Evolutionary conservation across 768 basidiomycete genomes (phyloP).

Genomic region (Xerocomellus amylosporus): DNA sequence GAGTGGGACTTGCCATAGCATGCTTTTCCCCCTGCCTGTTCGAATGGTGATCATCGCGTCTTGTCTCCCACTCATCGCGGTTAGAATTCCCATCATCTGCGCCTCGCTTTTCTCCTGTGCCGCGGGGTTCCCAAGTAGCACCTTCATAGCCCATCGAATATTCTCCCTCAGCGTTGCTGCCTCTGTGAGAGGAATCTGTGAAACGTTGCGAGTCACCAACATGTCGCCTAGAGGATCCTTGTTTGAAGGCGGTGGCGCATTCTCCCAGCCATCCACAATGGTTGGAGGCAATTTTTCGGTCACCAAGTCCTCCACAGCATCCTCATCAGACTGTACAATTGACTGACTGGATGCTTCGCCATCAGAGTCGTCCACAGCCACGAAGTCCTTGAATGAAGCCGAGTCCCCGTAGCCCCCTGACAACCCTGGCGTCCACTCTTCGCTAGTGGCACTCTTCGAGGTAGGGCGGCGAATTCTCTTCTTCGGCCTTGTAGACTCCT

Average conservation of each 20-base stretch:
- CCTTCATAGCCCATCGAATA: background rate
- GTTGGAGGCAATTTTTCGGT: too few species aligned
- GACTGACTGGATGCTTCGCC: too few species aligned
- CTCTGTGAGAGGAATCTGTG: background rate
- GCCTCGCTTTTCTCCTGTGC: background rate
- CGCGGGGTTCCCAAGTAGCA: background rate
- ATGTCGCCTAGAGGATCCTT: background rate
- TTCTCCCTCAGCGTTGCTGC: background rate
- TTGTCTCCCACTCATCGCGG: background rate
- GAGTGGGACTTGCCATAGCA: slow-evolving; percentile 3
- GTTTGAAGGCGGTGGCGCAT: background rate
- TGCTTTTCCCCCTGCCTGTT: slow-evolving; percentile 6
- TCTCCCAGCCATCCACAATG: background rate
- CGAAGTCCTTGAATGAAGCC: too few species aligned
- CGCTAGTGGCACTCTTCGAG: too few species aligned
- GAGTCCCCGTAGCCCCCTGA: too few species aligned
- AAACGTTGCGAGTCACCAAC: background rate
- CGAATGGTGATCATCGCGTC: slow-evolving; percentile 5
- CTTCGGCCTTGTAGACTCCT: too few species aligned
- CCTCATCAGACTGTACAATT: background rate
- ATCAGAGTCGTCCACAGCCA: too few species aligned
- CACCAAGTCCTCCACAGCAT: background rate
- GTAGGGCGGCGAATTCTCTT: background rate
- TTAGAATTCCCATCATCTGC: background rate
- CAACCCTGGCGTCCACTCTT: too few species aligned